Evolutionary conservation across 163 green algal genomes (phyloP), one percentile per base, ranked within the genome.

Genomic region (Scenedesmus sp.): DNA sequence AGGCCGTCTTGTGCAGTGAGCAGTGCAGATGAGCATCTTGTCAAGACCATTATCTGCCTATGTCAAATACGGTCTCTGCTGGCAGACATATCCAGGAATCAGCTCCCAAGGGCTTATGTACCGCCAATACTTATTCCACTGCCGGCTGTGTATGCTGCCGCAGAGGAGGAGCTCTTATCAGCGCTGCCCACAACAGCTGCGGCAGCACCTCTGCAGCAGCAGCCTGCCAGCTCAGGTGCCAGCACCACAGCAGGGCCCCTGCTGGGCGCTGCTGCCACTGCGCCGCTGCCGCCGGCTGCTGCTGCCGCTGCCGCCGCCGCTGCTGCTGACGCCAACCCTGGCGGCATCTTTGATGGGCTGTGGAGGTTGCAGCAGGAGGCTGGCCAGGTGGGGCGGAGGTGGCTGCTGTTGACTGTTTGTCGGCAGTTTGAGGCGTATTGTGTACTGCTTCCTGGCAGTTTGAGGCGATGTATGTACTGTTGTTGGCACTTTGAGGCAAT

Each of bases 341-440:
- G 70, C 5, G 89, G 76, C 57, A 92, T 93, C 52, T 93, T 93
- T 83, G 86, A 92, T 46, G 95, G 94, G 15, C 91, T 97, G 52
- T 97, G 95, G 95, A 77, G 94, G 86, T 59, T 94, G 64, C 82
- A 76, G 59, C 81, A 88, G 15, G 88, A 87, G 18, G 77, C 34
- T n/a, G 15, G 10, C 3, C 55, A 73, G 59, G 59, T 64, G 59
- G 9, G 59, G 59, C 59, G 9, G 12, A 70, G 62, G 16, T 16
- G 16, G 62, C 4, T 70, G 62, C 18, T 18, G 62, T 18, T 70
- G 62, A 15, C 59, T 46, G 34, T 46, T 46, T 46, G 34, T 46
- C 34, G 34, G 34, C 34, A 46, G 34, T 46, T 46, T 46, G 34
- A 46, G 34, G 34, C 34, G 34, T 46, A 46, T 46, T 46, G 34